Conservation (phyloP, 2,329 filamentous ascomycete genomes). For the Colletotrichum karsti region DNA sequence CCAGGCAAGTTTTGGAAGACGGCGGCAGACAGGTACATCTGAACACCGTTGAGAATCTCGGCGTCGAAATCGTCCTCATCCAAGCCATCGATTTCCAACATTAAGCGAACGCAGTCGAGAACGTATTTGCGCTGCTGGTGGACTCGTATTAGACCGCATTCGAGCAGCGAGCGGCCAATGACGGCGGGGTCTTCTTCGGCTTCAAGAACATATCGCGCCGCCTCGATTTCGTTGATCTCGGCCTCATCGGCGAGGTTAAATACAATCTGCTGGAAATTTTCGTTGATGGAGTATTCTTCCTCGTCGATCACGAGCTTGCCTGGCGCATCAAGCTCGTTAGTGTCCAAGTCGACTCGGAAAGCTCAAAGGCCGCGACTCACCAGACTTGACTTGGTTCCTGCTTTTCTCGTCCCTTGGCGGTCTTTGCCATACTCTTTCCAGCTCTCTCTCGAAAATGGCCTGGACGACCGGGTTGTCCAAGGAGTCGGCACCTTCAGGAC, state of each 20-base stretch:
- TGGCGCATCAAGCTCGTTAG: slow-evolving; percentile 45
- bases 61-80: slow-evolving; percentile 64
- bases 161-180: slow-evolving; percentile 76
- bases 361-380: slow-evolving; percentile 50
- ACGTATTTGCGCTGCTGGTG: slow-evolving; percentile 86
- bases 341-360: background rate
- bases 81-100: slow-evolving; percentile 75
- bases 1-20: slow-evolving; percentile 57
- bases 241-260: slow-evolving; percentile 87
- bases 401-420: slow-evolving; percentile 78
- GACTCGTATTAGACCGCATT: slow-evolving; percentile 86
- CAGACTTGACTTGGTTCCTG: slow-evolving; percentile 74
- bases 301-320: slow-evolving; percentile 80
- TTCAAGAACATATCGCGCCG: slow-evolving; percentile 79
- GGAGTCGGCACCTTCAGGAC: slow-evolving; percentile 67
- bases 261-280: slow-evolving; percentile 84
- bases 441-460: slow-evolving; percentile 74
- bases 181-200: slow-evolving; percentile 74
- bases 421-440: slow-evolving; percentile 80
- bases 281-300: slow-evolving; percentile 82
- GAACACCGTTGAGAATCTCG: slow-evolving; percentile 56
- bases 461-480: slow-evolving; percentile 76
- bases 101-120: slow-evolving; percentile 83
- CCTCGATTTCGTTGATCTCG: slow-evolving; percentile 88
- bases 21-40: slow-evolving; percentile 62